phyloP scores from a whole-genome alignment of 2,329 filamentous ascomycete genomes.

The Colletotrichum paranaense region DNA sequence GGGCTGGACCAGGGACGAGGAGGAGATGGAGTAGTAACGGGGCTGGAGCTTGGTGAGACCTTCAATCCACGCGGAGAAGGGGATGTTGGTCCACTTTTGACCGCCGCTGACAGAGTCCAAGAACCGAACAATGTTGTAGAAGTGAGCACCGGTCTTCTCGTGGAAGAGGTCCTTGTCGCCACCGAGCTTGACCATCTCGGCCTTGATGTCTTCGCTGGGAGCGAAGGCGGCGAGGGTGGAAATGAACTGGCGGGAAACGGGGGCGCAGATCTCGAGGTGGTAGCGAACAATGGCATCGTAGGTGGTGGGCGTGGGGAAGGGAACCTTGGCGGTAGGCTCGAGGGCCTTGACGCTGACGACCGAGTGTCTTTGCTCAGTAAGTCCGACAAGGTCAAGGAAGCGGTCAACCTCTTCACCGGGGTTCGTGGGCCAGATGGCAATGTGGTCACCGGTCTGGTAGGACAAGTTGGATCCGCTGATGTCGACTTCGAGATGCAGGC shows the following conservation, averaged over 20 bases:
- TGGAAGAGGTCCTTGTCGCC: conserved; percentile 97
- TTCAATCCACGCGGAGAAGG: conserved; percentile 95
- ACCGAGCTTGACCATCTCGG: conserved; percentile 89
- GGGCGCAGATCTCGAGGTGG: conserved; percentile 95
- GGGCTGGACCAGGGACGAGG: conserved; percentile 92
- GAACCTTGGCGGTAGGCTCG: conserved; percentile 95
- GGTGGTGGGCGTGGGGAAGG: conserved; percentile 96
- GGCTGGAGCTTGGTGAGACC: conserved; percentile 94
- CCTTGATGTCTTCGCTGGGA: conserved; percentile 84
- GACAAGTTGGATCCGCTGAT: conserved; percentile 88
- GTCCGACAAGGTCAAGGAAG: conserved; percentile 82
- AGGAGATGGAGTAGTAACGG: conserved; percentile 99
- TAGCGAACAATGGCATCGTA: conserved; percentile 94
- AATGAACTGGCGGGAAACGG: conserved; percentile 95
- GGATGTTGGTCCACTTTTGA: conserved; percentile 83
- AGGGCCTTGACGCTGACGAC: conserved; percentile 92
- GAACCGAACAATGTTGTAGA: conserved; percentile 90
- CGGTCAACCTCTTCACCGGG: conserved; percentile 91
- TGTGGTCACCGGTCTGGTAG: conserved; percentile 97
- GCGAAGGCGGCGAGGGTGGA: conserved; percentile 89
- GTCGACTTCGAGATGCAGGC: conserved; percentile 95
- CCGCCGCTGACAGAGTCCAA: conserved; percentile 79
- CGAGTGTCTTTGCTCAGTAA: conserved; percentile 79
- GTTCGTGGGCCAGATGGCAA: conserved; percentile 98
- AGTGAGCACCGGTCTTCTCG: conserved; percentile 81